Evolutionary conservation across 2,329 filamentous ascomycete genomes (phyloP), one percentile per base, ranked within the genome.

Genomic region (Curvularia eragrostidis): DNA sequence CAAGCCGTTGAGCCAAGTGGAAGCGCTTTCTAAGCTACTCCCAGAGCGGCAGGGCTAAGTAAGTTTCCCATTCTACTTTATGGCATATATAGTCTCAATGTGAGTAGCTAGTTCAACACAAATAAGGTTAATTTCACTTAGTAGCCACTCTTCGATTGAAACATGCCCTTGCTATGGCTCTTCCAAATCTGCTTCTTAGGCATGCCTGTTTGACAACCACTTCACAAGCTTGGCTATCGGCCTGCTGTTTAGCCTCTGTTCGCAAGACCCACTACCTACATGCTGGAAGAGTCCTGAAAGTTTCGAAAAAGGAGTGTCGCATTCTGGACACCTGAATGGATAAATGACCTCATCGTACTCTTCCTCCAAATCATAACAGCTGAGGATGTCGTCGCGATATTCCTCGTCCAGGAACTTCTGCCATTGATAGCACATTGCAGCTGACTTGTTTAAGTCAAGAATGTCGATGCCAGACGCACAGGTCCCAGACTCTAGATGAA

Each of bases 351-450:
- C 38, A 26, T n/a, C 26, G 55, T 64, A 62, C 32, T 48, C 28
- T 39, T 38, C 28, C 32, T 58, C 23, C 23, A 59, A 51, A 54
- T 59, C 48, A 12, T 48, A 21, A 42, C 59, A 26, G 26, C 59
- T 21, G 4, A 61, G 62, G 30, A 66, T 26, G 5, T 61, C 66
- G 18, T 63, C 39, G 18, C 54, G 58, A 46, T 66, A 65, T n/a
- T 63, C 56, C 46, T 61, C 51, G 46, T 65, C 60, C 30, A 69
- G 34, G 42, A 54, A 70, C 36, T 59, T 41, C 36, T 56, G 51
- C 52, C 61, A 68, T 13, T 67, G 59, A 43, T 54, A 62, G 36
- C 64, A 69, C 18, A 53, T 47, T 13, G 66, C 62, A 21, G 66
- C 63, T 18, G 56, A 52, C 38, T 61, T 30, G 42, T 68, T 65